Evolutionary conservation across 768 basidiomycete species (phyloP).

Genomic region (Xerocomellus amylosporus): DNA sequence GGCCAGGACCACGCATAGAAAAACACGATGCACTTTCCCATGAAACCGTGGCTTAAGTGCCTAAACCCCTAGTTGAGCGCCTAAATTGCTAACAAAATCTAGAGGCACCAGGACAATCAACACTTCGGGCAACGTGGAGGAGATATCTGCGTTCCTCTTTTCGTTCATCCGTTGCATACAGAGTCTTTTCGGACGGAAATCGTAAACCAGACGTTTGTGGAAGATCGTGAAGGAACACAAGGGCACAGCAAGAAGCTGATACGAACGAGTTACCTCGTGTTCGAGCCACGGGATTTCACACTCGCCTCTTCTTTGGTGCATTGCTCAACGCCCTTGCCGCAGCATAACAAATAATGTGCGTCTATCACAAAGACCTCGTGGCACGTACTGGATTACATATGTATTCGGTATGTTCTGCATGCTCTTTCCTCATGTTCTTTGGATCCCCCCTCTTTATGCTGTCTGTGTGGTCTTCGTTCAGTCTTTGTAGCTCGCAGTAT

Average conservation of each 20-base stretch:
- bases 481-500: neutral
- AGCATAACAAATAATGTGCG: neutral
- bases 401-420: neutral
- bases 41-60: neutral
- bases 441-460: neutral
- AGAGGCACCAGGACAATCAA: neutral
- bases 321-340: neutral
- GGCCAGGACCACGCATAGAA: neutral
- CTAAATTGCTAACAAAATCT: neutral
- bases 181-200: neutral
- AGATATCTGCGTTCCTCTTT: neutral
- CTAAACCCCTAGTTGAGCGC: neutral
- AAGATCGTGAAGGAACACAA: neutral
- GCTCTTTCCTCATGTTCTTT: neutral
- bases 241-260: neutral
- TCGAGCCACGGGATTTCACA: neutral
- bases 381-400: neutral
- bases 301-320: neutral
- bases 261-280: neutral
- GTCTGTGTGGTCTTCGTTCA: too few species aligned
- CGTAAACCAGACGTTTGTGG: neutral
- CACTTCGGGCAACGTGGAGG: neutral
- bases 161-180: neutral
- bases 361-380: neutral
- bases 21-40: too few species aligned